Conservation (phyloP, 2,329 filamentous ascomycete genomes). For the Nemania diffusa region DNA sequence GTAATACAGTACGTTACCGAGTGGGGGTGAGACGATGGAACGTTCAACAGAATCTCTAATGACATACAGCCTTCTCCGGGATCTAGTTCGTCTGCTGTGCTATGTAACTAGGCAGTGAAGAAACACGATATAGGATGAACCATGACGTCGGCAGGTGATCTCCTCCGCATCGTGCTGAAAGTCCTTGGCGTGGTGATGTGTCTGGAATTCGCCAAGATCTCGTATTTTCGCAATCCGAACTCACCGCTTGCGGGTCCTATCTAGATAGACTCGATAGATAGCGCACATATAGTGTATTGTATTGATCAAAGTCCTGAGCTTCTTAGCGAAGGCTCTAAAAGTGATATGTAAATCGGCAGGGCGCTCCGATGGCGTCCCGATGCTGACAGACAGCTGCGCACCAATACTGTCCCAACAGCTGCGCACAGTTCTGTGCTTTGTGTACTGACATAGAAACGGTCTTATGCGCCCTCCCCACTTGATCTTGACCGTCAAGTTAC, state of each 20-base stretch:
- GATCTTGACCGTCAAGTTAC: neutral
- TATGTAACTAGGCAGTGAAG: neutral
- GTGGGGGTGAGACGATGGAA: slow-evolving; percentile 19
- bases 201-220: slow-evolving; percentile 42
- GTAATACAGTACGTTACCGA: neutral
- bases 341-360: neutral
- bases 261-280: no score
- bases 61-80: slow-evolving; percentile 11
- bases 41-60: slow-evolving; percentile 8
- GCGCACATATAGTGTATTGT: no score
- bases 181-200: slow-evolving; percentile 10
- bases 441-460: neutral
- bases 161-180: slow-evolving; percentile 17
- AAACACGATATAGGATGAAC: neutral
- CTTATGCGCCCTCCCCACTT: slow-evolving; percentile 1
- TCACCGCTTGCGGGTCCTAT: neutral
- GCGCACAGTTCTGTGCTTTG: neutral
- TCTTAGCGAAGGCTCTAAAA: neutral
- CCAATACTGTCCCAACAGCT: neutral
- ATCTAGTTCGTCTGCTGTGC: slow-evolving; percentile 22
- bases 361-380: neutral
- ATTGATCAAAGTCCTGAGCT: slow-evolving; percentile 1
- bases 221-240: slow-evolving; percentile 39
- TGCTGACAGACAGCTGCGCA: neutral
- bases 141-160: slow-evolving; percentile 42